Conservation (phyloP, 306 rosid genomes). For the Cucurbita argyrosperma region DNA sequence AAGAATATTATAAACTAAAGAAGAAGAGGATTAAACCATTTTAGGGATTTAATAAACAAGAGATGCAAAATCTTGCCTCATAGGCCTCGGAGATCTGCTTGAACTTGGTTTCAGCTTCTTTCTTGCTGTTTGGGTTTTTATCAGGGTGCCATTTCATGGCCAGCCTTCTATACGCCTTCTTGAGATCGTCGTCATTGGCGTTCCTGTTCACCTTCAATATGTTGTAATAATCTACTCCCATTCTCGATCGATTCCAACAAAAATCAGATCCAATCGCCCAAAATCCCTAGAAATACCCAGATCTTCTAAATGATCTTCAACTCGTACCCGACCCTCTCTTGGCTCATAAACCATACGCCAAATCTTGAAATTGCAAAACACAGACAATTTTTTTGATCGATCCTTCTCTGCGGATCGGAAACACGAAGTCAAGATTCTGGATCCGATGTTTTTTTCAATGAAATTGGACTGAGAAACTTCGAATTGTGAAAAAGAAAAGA, state of each 20-base stretch:
- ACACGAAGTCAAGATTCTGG: neutral
- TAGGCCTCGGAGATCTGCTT: constrained; percentile 94
- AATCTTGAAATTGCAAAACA: neutral
- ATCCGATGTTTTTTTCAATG: neutral
- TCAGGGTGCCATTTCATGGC: constrained; percentile 99
- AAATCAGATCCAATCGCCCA: constrained; percentile 9
- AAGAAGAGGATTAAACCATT: neutral
- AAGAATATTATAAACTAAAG: neutral
- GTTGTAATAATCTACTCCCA: constrained; percentile 85
- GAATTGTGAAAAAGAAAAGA: neutral
- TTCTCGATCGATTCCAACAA: constrained; percentile 8
- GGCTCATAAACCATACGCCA: neutral
- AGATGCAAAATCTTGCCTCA: constrained; percentile 37
- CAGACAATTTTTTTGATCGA: neutral
- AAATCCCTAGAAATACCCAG: constrained; percentile 19
- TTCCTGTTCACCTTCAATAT: constrained; percentile 56
- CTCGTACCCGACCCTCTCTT: neutral
- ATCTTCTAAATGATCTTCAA: constrained; percentile 1
- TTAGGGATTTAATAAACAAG: neutral
- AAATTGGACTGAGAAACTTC: neutral
- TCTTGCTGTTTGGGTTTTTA: constrained; percentile 67
- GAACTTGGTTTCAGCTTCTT: constrained; percentile 93
- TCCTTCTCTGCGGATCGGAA: neutral
- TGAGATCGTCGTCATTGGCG: constrained; percentile 84
- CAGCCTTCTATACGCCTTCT: constrained; percentile 74